Base-by-base conservation (phyloP, 257 asterid species). In the Ehretia macrophylla region DNA sequence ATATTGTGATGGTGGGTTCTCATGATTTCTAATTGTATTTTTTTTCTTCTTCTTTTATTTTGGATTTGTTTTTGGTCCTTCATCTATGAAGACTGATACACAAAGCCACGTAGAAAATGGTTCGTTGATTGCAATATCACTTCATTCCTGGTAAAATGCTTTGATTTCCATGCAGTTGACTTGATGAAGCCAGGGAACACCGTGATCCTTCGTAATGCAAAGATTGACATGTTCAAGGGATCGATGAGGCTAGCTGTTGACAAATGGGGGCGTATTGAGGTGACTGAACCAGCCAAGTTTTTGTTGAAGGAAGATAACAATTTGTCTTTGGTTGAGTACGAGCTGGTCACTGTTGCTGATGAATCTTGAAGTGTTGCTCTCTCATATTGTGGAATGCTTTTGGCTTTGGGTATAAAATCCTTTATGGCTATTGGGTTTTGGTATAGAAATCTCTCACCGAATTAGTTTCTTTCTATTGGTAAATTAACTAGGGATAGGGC, bases 211-310 rank as follows among this genome's bases (percentile, higher is more conserved):
- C 83, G 90, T 32, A 84, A 84, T 62, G 90, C 94, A 3, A 86
- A 84, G 72, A 84, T 86, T 12, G 95, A 86, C 77, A 83, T 86
- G 89, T 86, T 86, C 65, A 86, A 86, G 83, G 84, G 85, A 19
- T 82, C 88, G 17, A 87, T 87, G 96, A 78, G 94, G 83, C 79
- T 82, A 22, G 85, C 83, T 10, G 94, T 87, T 32, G 95, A 87
- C 56, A 87, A 84, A 58, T 84, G 95, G 95, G 95, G 95, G 21
- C 95, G 79, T 10, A 69, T 84, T 62, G 94, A 87, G 80, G 80
- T 66, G 20, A 71, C 88, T 5, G 94, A 84, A 51, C 94, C 90
- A 11, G 94, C 82, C 44, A 53, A 60, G 0, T 82, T 84, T 60
- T 79, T 68, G 65, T 88, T 87, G 64, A 87, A 81, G 69, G 96